These are phyloP conservation scores for Protoeuglena noctilucae DNA, from an alignment of 139 green algal genomes.

Conservation along the genomic window DNA sequence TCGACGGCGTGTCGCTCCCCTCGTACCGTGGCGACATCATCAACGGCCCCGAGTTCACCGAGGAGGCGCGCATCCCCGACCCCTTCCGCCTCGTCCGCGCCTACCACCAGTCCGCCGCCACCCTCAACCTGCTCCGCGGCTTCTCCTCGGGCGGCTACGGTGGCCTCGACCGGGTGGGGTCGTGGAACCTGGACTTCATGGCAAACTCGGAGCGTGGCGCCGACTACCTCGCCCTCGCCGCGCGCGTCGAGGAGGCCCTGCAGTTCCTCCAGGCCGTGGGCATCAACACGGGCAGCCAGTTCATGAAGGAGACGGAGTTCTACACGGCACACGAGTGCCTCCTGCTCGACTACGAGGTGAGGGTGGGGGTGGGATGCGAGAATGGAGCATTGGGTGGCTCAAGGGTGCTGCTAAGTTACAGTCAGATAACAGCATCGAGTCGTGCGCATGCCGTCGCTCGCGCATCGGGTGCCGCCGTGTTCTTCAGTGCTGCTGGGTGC, in stretches of 20 bases:
- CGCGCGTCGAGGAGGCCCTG: constrained; percentile 78
- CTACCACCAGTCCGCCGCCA: constrained; percentile 94
- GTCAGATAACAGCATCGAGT: too few species aligned
- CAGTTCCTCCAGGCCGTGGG: constrained; percentile 89
- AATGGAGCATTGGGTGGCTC: too few species aligned
- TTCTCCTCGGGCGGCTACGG: constrained; percentile 93
- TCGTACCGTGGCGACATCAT: constrained; percentile 96
- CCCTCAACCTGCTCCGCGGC: constrained; percentile 91
- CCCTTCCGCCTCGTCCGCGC: constrained; percentile 45
- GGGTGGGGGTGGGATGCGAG: too few species aligned
- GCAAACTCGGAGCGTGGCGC: constrained; percentile 58
- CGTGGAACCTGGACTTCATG: constrained; percentile 99
- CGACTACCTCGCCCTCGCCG: constrained; percentile 76
- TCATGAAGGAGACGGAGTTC: constrained; percentile 93
- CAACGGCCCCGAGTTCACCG: constrained; percentile 82
- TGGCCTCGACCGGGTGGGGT: constrained; percentile 63
- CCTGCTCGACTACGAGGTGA: constrained; percentile 95
- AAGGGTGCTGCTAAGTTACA: too few species aligned
- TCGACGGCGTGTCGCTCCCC: constrained; percentile 55
- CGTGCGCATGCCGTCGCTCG: too few species aligned
- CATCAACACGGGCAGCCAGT: constrained; percentile 41
- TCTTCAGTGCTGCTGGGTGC: too few species aligned
- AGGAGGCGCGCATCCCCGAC: constrained; percentile 70
- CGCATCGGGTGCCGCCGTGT: too few species aligned
- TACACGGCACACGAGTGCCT: constrained; percentile 84